phyloP scores from a whole-genome alignment of 2,329 filamentous ascomycete genomes.

The Arthrobotrys conoides region DNA sequence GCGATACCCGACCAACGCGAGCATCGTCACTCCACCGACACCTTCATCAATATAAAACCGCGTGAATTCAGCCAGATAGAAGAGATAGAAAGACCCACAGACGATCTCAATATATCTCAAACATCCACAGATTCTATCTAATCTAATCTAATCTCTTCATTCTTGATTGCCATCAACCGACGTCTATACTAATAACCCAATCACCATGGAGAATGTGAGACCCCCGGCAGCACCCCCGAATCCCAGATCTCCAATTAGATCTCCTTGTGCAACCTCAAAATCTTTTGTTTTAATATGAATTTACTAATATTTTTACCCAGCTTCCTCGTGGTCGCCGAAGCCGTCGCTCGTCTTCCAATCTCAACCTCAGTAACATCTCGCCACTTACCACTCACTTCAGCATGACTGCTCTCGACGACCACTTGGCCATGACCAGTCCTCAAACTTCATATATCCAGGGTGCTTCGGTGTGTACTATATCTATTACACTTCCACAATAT shows the following conservation, averaged over 20 bases:
- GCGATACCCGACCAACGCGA: slow-evolving; percentile 51
- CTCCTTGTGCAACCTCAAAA: slow-evolving; percentile 2
- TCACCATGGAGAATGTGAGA: slow-evolving; percentile 56
- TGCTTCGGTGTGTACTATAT: slow-evolving; percentile 49
- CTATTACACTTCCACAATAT: background rate
- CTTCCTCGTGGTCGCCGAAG: slow-evolving; percentile 55
- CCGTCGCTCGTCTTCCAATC: slow-evolving; percentile 71
- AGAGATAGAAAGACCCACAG: slow-evolving; percentile 9
- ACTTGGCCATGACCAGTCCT: slow-evolving; percentile 66
- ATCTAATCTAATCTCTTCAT: background rate
- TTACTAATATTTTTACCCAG: slow-evolving; percentile 9
- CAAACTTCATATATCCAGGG: slow-evolving; percentile 62
- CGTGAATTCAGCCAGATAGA: background rate
- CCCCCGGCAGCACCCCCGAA: slow-evolving; percentile 34
- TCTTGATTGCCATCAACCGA: background rate
- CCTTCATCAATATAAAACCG: slow-evolving; percentile 43
- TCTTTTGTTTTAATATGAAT: background rate
- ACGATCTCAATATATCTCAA: background rate
- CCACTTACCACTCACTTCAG: slow-evolving; percentile 76
- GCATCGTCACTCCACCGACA: slow-evolving; percentile 40
- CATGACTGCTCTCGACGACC: slow-evolving; percentile 71
- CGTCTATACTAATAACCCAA: background rate
- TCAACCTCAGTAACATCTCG: slow-evolving; percentile 76
- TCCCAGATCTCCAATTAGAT: slow-evolving; percentile 33
- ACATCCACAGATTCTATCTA: background rate